Evolutionary conservation across 2,329 filamentous ascomycete genomes (phyloP), one percentile per base, ranked within the genome.

Genomic region (Ascomycota sp.): DNA sequence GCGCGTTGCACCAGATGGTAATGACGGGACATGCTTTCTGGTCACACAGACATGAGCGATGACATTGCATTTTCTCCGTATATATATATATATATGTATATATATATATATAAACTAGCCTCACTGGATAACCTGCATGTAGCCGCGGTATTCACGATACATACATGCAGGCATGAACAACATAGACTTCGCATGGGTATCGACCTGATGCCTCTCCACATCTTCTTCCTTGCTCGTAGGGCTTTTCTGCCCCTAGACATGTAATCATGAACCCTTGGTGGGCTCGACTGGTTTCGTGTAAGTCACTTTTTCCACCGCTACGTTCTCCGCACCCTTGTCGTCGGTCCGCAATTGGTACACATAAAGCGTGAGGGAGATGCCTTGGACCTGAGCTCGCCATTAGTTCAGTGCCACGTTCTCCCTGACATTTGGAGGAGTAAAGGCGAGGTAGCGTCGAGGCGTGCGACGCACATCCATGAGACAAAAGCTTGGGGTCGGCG

Each of bases 291-390:
- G 75, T 59, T 83, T 84, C 45, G 78, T 79, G 53, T 79, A 86
- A 33, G 79, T 83, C 40, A 86, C 77, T 60, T 86, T 86, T 53
- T 86, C 79, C 30, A 86, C 79, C 11, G 75, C 76, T 31, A 86
- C 78, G 38, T 75, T 82, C 54, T 84, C 78, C 27, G 68, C 68
- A 11, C 79, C 79, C 43, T 78, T 74, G 36, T 68, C 72, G 45
- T 82, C 77, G 49, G 76, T 82, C 51, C 75, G 70, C 47, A 84
- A 55, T 52, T 84, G 78, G 52, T 95, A 95, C 35, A 95, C 86
- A 53, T 95, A 95, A 33, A 95, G 65, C 38, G 91, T 91, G 43
- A 95, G 67, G 11, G 91, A 91, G 51, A 93, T 91, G 26, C 86
- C 86, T 68, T 95, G 86, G 27, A 92, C 81, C 82, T 92, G 44